These are phyloP conservation scores for Allium sativum DNA, from an alignment of 106 monocot species.

Conservation along the genomic window DNA sequence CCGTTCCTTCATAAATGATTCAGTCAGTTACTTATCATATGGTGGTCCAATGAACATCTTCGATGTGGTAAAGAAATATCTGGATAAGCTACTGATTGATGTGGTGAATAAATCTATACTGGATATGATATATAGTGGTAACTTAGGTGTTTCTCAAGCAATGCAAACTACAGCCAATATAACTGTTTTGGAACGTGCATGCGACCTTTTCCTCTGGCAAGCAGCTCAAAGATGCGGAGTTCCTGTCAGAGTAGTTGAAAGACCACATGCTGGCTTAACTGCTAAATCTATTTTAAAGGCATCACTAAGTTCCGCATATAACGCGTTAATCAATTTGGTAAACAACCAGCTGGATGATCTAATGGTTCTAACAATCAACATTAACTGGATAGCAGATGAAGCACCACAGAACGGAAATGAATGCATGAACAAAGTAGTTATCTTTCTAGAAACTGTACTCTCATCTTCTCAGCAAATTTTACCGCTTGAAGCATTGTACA, in stretches of 20 bases:
- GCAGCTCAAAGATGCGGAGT: constrained; percentile 40
- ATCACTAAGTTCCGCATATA: constrained; percentile 43
- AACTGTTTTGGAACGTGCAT: constrained; percentile 34
- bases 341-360: constrained; percentile 47
- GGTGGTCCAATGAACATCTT: constrained; percentile 43
- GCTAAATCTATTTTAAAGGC: constrained; percentile 38
- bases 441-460: constrained; percentile 38
- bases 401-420: constrained; percentile 36
- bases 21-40: constrained; percentile 55
- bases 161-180: constrained; percentile 57
- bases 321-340: constrained; percentile 18
- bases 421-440: constrained; percentile 33
- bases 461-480: constrained; percentile 39
- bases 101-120: constrained; percentile 41
- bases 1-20: constrained; percentile 51
- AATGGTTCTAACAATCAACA: constrained; percentile 26
- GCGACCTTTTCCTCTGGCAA: constrained; percentile 37
- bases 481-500: constrained; percentile 32
- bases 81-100: constrained; percentile 44
- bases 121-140: constrained; percentile 26
- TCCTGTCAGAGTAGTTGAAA: constrained; percentile 31
- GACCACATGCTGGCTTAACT: constrained; percentile 33
- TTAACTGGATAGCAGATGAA: constrained; percentile 56
- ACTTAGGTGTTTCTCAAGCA: constrained; percentile 25
- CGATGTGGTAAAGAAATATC: constrained; percentile 44